Percentiles rank a stretch among this genome's conserved stretches.
These are phyloP conservation scores for Keithomyces neogunnii DNA, from an alignment of 2,329 filamentous ascomycete species.

Conservation along the genomic window DNA sequence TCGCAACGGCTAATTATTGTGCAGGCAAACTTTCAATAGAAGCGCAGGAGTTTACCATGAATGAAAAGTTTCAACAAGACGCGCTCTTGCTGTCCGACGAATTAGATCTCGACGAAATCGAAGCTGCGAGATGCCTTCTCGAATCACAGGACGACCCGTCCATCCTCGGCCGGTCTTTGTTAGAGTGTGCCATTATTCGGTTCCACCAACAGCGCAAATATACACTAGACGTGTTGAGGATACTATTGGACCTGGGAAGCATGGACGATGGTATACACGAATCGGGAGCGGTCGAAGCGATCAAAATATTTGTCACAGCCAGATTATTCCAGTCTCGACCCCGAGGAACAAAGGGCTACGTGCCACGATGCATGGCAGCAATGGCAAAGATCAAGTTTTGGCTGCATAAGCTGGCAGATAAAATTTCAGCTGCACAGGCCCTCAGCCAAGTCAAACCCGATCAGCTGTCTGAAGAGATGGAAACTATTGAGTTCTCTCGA, in stretches of 20 bases:
- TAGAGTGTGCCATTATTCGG: slow-evolving; percentile 73
- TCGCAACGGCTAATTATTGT: slow-evolving; percentile 8
- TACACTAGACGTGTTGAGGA: slow-evolving; percentile 72
- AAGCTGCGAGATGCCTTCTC: slow-evolving; percentile 70
- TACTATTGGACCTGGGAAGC: slow-evolving; percentile 62
- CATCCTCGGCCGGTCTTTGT: slow-evolving; percentile 60
- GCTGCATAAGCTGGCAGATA: slow-evolving; percentile 68
- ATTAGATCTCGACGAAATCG: slow-evolving; percentile 80
- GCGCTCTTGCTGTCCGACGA: slow-evolving; percentile 77
- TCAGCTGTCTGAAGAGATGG: slow-evolving; percentile 52
- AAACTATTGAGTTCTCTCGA: slow-evolving; percentile 73
- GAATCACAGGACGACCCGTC: slow-evolving; percentile 62
- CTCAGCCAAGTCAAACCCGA: slow-evolving; percentile 55
- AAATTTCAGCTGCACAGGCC: slow-evolving; percentile 64
- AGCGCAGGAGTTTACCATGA: slow-evolving; percentile 69
- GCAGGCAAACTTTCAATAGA: slow-evolving; percentile 68
- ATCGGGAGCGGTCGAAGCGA: slow-evolving; percentile 20
- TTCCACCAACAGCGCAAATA: slow-evolving; percentile 83
- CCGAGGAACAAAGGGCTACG: slow-evolving; percentile 49
- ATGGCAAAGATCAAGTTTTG: slow-evolving; percentile 72
- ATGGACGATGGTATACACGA: slow-evolving; percentile 44
- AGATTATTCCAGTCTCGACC: slow-evolving; percentile 23
- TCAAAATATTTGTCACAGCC: slow-evolving; percentile 26
- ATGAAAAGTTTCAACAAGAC: slow-evolving; percentile 79
- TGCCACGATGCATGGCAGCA: slow-evolving; percentile 64